Base-by-base conservation (phyloP, 306 rosid genomes). In the Cucumis melo region DNA sequence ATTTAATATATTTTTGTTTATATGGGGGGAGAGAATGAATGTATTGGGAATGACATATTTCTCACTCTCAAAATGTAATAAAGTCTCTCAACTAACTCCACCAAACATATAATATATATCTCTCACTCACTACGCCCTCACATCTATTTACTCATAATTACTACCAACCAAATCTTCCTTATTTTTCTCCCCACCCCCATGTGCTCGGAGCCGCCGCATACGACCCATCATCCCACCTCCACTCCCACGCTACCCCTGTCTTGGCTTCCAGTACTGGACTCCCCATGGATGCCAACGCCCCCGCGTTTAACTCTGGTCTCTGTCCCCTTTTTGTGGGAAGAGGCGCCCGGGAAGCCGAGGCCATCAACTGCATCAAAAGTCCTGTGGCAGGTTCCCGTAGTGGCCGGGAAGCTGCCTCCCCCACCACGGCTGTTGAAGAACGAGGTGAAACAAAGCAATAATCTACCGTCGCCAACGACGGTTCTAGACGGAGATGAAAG, bases 301-400 rank as follows among this genome's bases (percentile, higher is more conserved):
- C 93, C 93, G 10, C 85, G 36, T 19, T 78, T 77, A 41, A 82
- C 81, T 2, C 50, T 71, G n/a, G 89, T 86, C 23, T 89, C 99
- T 0, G 79, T 94, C 58, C 96, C 99, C 0, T 94, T 94, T 79
- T 81, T 81, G 81, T 94, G 99, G 99, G 99, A 94, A 78, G 99
- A 92, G 77, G 96, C 90, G 12, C 99, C 99, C 15, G 99, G 99
- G 9, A 94, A 89, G 79, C 97, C 97, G 4, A 77, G 92, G 51
- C 80, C 39, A 74, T 61, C 75, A 75, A 58, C 65, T 79, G 77
- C 67, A 63, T 73, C 76, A 51, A 42, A 84, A 39, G 3, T 36
- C 10, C 6, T 39, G 81, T 85, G 76, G 81, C 85, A 57, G 61
- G 44, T 51, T 19, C 70, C 12, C 36, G 4, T 32, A 5, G 36